Evolutionary conservation across 1,284 basidiomycete genomes (phyloP), one percentile per base, ranked within the genome.

Genomic region (Trichosporon asahii): DNA sequence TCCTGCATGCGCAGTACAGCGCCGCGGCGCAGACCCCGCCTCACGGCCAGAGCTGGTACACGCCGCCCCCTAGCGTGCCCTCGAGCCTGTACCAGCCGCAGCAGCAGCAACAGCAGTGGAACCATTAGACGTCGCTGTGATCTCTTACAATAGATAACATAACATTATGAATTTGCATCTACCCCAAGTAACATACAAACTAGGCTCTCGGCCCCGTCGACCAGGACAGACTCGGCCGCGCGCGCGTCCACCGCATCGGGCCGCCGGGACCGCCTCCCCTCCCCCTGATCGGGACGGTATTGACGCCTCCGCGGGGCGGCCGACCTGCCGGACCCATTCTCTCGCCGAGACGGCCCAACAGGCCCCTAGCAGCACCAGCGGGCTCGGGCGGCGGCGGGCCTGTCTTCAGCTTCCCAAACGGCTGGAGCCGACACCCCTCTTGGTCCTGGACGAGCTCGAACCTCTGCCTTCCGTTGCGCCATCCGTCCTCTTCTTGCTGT

Each of bases 71-170:
- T 15, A 23, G 60, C 23, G 67, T 64, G 21, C 46, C 67, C 60
- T 53, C 67, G 60, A 68, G 61, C 67, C 40, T 64, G 49, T 61
- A 61, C 37, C 55, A 67, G 57, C n/a, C n/a, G n/a, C n/a, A n/a
- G 25, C 53, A 53, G 66, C 66, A 57, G 35, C 65, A 53, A n/a
- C 49, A 63, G 66, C 66, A 49, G 61, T 68, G 67, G 67, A 61
- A 67, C 21, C 57, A 12, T 18, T 61, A 61, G 27, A 27, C 57
- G 27, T n/a, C 15, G 49, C 23, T 61, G 18, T 23, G 57, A 33
- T 61, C 57, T 61, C 57, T 33, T 33, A 29, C 27, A n/a, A 61
- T 29, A 61, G 27, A 31, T 61, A 33, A 31, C 57, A 61, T 31
- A 61, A 61, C 57, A 61, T 60, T 60, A 60, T 61, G 57, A 61